These are phyloP conservation scores for Citrus trifoliata DNA, from an alignment of 345 rosid species.

Conservation along the genomic window DNA sequence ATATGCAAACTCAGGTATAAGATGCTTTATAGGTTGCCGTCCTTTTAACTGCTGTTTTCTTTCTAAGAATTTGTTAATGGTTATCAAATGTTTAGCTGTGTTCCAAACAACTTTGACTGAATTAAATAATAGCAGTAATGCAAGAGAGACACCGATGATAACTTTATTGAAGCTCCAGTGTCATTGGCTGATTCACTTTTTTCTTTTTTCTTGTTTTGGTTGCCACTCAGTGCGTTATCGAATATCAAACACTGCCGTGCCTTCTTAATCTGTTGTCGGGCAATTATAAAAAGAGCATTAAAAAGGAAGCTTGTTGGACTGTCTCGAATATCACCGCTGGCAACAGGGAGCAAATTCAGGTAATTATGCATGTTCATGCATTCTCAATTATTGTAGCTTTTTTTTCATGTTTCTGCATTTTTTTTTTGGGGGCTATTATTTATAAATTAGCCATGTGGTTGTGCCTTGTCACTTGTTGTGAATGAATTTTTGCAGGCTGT, in stretches of 20 bases:
- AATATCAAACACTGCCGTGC: slow-evolving; percentile 62
- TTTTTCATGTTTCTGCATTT: not conserved
- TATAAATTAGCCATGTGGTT: not conserved
- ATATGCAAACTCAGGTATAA: slow-evolving; percentile 74
- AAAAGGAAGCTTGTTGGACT: slow-evolving; percentile 95
- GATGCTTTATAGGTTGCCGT: not conserved
- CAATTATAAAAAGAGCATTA: slow-evolving; percentile 72
- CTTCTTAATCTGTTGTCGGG: slow-evolving; percentile 54
- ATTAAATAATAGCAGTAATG: not conserved
- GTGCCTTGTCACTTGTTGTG: not conserved
- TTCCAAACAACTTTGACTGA: not conserved
- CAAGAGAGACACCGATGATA: not conserved
- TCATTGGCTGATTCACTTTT: not conserved
- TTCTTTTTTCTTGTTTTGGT: not conserved
- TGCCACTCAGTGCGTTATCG: slow-evolving; percentile 48
- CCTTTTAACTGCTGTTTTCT: not conserved
- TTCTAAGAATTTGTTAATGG: not conserved
- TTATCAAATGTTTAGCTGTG: not conserved
- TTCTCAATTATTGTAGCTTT: not conserved
- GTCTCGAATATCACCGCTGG: slow-evolving; percentile 92
- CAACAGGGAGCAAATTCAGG: slow-evolving; percentile 67
- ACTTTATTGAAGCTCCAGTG: not conserved
- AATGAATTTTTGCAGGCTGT: slow-evolving; percentile 38
- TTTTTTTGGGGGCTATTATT: not conserved
- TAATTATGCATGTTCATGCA: not conserved